Base-by-base conservation (phyloP, 345 rosid genomes). In the Jatropha curcas region DNA sequence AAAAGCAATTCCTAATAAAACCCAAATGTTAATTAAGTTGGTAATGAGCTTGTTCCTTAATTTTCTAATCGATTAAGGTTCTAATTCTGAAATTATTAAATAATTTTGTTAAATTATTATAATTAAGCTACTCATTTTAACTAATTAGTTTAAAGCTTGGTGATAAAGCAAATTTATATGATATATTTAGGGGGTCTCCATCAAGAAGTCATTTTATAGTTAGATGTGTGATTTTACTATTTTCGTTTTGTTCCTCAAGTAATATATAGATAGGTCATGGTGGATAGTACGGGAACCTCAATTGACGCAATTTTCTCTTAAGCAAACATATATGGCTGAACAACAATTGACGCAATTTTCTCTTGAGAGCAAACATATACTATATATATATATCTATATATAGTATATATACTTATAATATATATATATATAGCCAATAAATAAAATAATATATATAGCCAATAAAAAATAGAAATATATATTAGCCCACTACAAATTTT, bases 161-260 rank as follows among this genome's bases (percentile, higher is more conserved):
- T 62, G 25, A 60, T 28, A 19, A 80, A 80, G 82, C 65, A 48
- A 72, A 66, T 4, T 10, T 16, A 65, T 16, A 11, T 4, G 16
- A 25, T 4, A 39, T 30, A 41, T 41, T 31, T 2, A 22, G 12
- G 46, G 39, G 46, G 69, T 45, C 72, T 46, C 82, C 35, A 46
- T 74, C 71, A 68, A 75, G 70, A 56, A 65, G 84, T 83, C 87
- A 43, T 77, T 77, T 76, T 71, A 68, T 66, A 82, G 84, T 79
- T 75, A 77, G 77, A 64, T 79, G 68, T 27, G 55, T 59, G 77
- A 20, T 28, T 48, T 20, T 55, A 14, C 9, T 46, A 61, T 69
- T 61, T 61, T 31, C 41, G 31, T 60, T 56, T 13, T 34, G 4
- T 31, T 28, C 28, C 41, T 37, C 33, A 52, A 72, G 67, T 67